Evolutionary conservation across 2,329 filamentous ascomycete genomes (phyloP).

Genomic region (Pseudonectria foliicola): DNA sequence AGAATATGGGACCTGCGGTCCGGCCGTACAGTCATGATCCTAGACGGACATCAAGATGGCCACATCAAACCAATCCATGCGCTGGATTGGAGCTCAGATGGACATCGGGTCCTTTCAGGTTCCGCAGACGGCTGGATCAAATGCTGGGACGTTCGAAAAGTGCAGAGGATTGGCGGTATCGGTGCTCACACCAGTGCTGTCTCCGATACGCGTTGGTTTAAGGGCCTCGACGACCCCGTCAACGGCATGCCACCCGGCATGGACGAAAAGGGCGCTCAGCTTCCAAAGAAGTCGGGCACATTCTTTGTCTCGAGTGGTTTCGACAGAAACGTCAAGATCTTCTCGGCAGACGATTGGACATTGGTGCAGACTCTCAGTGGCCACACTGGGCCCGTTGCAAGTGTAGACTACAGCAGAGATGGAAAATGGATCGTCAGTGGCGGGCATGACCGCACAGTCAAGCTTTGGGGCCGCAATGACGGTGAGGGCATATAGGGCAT

Average conservation of each 20-base stretch:
- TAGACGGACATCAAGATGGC: slow-evolving; percentile 76
- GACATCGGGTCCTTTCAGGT: slow-evolving; percentile 85
- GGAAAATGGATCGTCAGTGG: slow-evolving; percentile 90
- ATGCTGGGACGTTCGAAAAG: slow-evolving; percentile 93
- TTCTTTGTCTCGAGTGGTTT: slow-evolving; percentile 90
- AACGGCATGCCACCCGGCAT: slow-evolving; percentile 52
- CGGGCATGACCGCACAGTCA: slow-evolving; percentile 89
- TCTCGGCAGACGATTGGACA: slow-evolving; percentile 94
- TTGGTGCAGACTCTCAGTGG: slow-evolving; percentile 80
- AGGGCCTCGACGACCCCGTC: slow-evolving; percentile 70
- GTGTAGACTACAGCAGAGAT: slow-evolving; percentile 80
- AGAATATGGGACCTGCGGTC: slow-evolving; percentile 92
- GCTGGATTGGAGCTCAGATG: slow-evolving; percentile 86
- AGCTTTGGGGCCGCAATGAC: slow-evolving; percentile 89
- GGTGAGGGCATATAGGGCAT: slow-evolving; percentile 42
- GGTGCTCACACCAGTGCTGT: slow-evolving; percentile 89
- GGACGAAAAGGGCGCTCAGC: slow-evolving; percentile 57
- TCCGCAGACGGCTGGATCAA: slow-evolving; percentile 94
- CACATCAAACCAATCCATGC: slow-evolving; percentile 89
- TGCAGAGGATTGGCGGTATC: slow-evolving; percentile 74
- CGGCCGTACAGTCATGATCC: slow-evolving; percentile 88
- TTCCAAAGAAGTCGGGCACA: slow-evolving; percentile 80
- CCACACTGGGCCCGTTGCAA: slow-evolving; percentile 87
- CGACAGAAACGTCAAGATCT: slow-evolving; percentile 91
- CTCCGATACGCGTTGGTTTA: slow-evolving; percentile 90